Percentiles rank a stretch among this genome's conserved stretches.
phyloP scores from a whole-genome alignment of 495 filamentous ascomycete genomes.

The Halenospora varia region DNA sequence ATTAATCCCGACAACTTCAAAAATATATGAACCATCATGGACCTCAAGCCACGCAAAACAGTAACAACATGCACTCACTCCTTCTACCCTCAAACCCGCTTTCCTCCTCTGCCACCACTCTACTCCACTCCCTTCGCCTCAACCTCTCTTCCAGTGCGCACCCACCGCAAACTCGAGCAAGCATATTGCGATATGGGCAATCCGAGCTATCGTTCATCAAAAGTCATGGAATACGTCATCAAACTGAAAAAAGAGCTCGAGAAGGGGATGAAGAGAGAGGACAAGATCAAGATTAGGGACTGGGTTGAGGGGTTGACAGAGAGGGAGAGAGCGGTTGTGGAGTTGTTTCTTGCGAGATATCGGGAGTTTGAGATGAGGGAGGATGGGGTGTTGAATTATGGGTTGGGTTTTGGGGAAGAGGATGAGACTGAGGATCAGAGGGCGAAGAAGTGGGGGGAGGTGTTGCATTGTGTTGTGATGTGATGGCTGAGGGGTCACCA shows the following conservation, averaged over 20 bases:
- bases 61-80: no score
- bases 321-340: not conserved
- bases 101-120: not conserved
- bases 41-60: no score
- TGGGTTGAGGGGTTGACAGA: not conserved
- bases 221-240: not conserved
- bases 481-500: no score
- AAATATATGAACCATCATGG: no score
- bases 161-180: not conserved
- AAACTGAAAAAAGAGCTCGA: not conserved
- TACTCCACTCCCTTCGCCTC: not conserved
- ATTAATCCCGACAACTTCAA: no score
- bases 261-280: not conserved
- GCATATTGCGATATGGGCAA: not conserved
- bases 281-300: not conserved
- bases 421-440: no score
- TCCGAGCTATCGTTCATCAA: not conserved
- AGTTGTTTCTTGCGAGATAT: not conserved
- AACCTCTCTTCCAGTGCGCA: not conserved
- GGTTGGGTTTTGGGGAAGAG: not conserved
- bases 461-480: no score
- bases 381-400: not conserved
- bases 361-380: not conserved
- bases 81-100: not conserved
- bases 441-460: no score